Conservation (phyloP, 768 basidiomycete species). For the Boletus subcaerulescens region DNA sequence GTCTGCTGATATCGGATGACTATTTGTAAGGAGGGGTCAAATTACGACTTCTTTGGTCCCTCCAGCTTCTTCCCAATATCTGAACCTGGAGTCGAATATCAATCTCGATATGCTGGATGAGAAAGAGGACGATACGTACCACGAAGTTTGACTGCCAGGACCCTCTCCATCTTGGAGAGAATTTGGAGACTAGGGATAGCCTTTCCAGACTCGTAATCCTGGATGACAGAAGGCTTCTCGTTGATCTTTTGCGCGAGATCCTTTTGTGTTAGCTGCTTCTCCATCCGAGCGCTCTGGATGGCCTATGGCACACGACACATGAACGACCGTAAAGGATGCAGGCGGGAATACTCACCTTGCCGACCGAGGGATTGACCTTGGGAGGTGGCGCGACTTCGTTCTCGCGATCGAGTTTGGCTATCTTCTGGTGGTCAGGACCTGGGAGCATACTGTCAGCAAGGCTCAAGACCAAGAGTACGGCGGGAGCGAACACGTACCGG, state of each 20-base stretch:
- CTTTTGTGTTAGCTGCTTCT: conserved; percentile 82
- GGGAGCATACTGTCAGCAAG: neutral
- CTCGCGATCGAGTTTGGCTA: conserved; percentile 91
- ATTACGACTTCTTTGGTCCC: conserved; percentile 68
- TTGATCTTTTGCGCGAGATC: conserved; percentile 92
- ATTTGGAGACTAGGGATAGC: conserved; percentile 87
- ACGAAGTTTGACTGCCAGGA: conserved; percentile 83
- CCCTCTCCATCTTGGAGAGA: conserved; percentile 84
- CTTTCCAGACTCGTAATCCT: conserved; percentile 87
- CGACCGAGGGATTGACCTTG: conserved; percentile 70
- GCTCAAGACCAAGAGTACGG: neutral
- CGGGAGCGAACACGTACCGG: conserved; percentile 42
- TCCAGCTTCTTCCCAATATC: conserved; percentile 88
- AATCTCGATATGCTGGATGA: neutral
- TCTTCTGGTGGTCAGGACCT: conserved; percentile 92
- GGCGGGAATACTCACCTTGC: conserved; percentile 49
- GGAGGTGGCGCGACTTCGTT: conserved; percentile 93
- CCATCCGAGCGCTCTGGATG: conserved; percentile 77
- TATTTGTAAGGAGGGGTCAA: conserved; percentile 35
- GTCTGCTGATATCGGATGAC: conserved; percentile 30
- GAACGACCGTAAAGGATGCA: neutral
- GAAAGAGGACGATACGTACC: conserved; percentile 47
- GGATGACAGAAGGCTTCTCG: conserved; percentile 83
- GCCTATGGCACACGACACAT: conserved; percentile 46
- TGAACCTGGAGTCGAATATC: conserved; percentile 42